These are phyloP conservation scores for Venturia oleaginea DNA, from an alignment of 2,329 filamentous ascomycete species.

Conservation along the genomic window DNA sequence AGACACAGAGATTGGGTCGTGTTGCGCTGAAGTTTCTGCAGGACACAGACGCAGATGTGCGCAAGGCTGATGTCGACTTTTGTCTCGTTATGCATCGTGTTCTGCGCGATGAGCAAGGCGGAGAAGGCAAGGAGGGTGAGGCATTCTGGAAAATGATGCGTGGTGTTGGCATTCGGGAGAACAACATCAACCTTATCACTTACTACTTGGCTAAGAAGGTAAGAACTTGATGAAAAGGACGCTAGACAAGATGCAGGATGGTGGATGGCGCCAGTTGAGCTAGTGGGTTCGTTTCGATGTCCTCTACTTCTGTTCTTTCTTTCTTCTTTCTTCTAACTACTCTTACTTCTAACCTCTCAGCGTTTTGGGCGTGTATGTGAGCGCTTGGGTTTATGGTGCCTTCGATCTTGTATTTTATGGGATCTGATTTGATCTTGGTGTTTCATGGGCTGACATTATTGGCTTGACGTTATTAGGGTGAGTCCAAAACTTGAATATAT, in stretches of 20 bases:
- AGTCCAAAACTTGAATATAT: neutral
- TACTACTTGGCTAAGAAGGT: slow-evolving; percentile 64
- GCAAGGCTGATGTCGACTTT: slow-evolving; percentile 70
- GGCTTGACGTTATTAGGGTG: neutral
- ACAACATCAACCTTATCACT: slow-evolving; percentile 67
- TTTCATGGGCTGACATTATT: neutral
- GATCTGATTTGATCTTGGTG: slow-evolving; percentile 1
- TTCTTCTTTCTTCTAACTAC: neutral
- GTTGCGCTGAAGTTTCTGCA: slow-evolving; percentile 30
- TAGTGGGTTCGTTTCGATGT: neutral
- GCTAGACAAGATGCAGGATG: neutral
- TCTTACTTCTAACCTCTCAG: neutral
- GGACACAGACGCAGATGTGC: slow-evolving; percentile 31
- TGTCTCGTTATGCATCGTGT: slow-evolving; percentile 57
- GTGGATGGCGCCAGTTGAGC: neutral
- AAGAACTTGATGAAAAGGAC: neutral
- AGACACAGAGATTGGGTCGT: slow-evolving; percentile 29
- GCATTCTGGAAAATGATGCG: slow-evolving; percentile 60
- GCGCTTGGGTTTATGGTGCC: neutral
- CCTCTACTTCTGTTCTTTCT: neutral
- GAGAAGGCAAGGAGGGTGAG: slow-evolving; percentile 44
- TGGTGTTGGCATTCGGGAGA: slow-evolving; percentile 50
- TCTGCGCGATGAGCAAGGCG: slow-evolving; percentile 22
- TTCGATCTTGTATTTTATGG: slow-evolving; percentile 5
- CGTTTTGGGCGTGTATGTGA: neutral